phyloP scores from a whole-genome alignment of 2,329 filamentous ascomycete species.

The Xylariaceae sp. region DNA sequence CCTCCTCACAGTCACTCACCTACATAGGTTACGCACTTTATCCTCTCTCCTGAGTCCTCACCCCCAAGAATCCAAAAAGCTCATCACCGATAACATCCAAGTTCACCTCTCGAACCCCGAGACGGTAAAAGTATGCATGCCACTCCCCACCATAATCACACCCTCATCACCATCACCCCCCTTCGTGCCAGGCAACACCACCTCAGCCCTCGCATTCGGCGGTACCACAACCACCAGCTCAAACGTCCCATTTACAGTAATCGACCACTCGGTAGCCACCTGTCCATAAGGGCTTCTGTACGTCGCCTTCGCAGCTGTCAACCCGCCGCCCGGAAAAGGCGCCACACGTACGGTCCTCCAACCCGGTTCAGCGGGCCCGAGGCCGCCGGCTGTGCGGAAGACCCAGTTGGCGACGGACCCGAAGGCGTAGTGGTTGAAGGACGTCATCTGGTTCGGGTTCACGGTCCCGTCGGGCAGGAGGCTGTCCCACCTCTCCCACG shows the following conservation, averaged over 20 bases:
- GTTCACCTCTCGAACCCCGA: constrained; percentile 1
- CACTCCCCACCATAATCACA: constrained; percentile 20
- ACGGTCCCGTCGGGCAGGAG: constrained; percentile 38
- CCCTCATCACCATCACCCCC: too few relatives aligned
- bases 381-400: constrained; percentile 38
- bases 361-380: constrained; percentile 35
- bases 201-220: constrained; percentile 22
- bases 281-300: constrained; percentile 32
- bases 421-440: constrained; percentile 47
- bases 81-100: too few relatives aligned
- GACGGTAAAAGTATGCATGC: constrained; percentile 18
- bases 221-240: constrained; percentile 20
- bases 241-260: constrained; percentile 17
- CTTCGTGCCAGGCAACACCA: constrained; percentile 18
- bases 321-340: constrained; percentile 33
- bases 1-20: too few relatives aligned
- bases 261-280: constrained; percentile 28
- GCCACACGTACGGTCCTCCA: constrained; percentile 35
- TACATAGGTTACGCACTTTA: too few relatives aligned
- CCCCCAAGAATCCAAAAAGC: too few relatives aligned
- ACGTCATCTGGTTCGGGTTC: constrained; percentile 44
- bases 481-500: constrained; percentile 48
- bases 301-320: constrained; percentile 29
- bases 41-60: too few relatives aligned
- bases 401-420: constrained; percentile 44